These are phyloP conservation scores for Cinchona pubescens DNA, from an alignment of 257 asterid genomes.

Conservation along the genomic window DNA sequence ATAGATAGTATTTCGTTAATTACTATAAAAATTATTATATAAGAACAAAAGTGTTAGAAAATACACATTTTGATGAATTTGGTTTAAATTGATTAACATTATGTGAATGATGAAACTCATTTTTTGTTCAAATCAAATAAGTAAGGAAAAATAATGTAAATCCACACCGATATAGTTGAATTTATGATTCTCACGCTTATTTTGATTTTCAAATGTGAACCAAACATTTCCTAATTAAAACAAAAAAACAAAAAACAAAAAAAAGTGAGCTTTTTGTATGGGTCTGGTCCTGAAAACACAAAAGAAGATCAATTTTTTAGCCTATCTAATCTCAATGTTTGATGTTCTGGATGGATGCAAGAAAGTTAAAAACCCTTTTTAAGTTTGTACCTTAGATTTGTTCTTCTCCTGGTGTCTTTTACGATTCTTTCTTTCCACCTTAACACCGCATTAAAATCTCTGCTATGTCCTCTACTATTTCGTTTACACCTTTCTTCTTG, in stretches of 20 bases:
- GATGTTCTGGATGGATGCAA: constrained; percentile 32
- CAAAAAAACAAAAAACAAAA: constrained; percentile 5
- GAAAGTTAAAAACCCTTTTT: constrained; percentile 31
- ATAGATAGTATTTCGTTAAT: too few relatives aligned
- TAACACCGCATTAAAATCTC: constrained; percentile 41
- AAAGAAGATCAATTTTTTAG: background rate
- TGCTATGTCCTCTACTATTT: constrained; percentile 41
- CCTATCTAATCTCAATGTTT: constrained; percentile 14
- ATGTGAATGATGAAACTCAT: too few relatives aligned
- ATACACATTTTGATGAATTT: too few relatives aligned
- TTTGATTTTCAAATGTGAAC: too few relatives aligned
- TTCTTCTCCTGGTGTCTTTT: constrained; percentile 51
- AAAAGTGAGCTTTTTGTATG: constrained; percentile 8
- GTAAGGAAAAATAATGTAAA: too few relatives aligned
- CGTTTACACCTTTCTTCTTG: constrained; percentile 42
- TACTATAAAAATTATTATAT: too few relatives aligned
- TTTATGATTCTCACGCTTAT: too few relatives aligned
- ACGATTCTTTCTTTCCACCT: constrained; percentile 33
- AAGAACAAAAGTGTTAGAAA: too few relatives aligned
- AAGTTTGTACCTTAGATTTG: constrained; percentile 64
- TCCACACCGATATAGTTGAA: too few relatives aligned
- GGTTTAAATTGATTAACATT: too few relatives aligned
- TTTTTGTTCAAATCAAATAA: too few relatives aligned
- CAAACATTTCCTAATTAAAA: too few relatives aligned
- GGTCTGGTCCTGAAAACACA: constrained; percentile 16